A percentile compares a stretch with the other conserved stretches of the same genome.
Evolutionary conservation across 768 basidiomycete genomes (phyloP).

Genomic region (Rhizopogon salebrosus): DNA sequence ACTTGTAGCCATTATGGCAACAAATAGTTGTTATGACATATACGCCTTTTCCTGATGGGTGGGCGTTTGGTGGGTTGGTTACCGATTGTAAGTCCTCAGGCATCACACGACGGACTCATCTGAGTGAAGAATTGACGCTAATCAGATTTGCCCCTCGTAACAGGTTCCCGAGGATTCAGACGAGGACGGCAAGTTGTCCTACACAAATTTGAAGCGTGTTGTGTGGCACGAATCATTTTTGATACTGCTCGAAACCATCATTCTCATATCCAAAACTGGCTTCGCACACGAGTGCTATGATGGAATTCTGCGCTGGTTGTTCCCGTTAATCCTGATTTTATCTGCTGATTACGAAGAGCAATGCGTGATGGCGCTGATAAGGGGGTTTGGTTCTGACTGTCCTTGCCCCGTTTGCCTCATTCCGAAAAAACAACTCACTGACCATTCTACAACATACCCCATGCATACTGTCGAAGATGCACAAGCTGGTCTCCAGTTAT

Average conservation of each 20-base stretch:
- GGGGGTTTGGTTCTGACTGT: constrained; percentile 18
- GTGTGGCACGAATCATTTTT: constrained; percentile 16
- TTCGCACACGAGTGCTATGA: constrained; percentile 24
- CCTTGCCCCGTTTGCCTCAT: constrained; percentile 36
- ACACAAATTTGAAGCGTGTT: constrained; percentile 25
- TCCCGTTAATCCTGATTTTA: constrained; percentile 31
- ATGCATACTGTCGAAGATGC: constrained; percentile 5
- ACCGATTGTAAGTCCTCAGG: too few relatives aligned
- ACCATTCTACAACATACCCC: constrained; percentile 12
- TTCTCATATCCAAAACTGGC: constrained; percentile 16
- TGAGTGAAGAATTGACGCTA: too few relatives aligned
- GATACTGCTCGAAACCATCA: constrained; percentile 24
- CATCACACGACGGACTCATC: too few relatives aligned
- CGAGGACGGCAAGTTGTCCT: constrained; percentile 27
- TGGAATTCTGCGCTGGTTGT: constrained; percentile 22
- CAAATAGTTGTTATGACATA: too few relatives aligned
- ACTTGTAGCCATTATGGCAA: too few relatives aligned
- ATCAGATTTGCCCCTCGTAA: too few relatives aligned
- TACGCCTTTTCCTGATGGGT: too few relatives aligned
- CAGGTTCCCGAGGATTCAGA: background rate
- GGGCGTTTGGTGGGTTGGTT: too few relatives aligned
- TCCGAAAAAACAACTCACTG: constrained; percentile 17
- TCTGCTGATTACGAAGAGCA: constrained; percentile 42
- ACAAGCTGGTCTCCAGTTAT: constrained; percentile 9
- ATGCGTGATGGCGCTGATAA: constrained; percentile 30